A percentile compares a stretch with the other conserved stretches of the same genome.
Evolutionary conservation across 2,329 filamentous ascomycete genomes (phyloP).

Genomic region (Aspergillus japonicus): DNA sequence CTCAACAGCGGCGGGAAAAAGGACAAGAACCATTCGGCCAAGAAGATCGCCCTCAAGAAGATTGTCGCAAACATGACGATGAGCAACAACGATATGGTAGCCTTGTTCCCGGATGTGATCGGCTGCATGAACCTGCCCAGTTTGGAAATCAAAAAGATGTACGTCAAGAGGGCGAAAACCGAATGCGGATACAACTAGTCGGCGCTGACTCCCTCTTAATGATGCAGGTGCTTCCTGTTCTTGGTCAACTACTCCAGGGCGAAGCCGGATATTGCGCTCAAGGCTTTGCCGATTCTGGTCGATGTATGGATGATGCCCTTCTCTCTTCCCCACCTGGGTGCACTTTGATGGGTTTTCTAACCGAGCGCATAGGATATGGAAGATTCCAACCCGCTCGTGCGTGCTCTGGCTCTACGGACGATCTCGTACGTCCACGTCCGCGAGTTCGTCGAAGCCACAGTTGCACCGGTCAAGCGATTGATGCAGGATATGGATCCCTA

Average conservation of each 20-base stretch:
- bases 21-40: constrained; percentile 91
- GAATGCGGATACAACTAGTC: constrained; percentile 7
- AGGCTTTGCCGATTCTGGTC: constrained; percentile 83
- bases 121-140: constrained; percentile 92
- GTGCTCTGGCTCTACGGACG: constrained; percentile 86
- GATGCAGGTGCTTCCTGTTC: constrained; percentile 86
- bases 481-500: constrained; percentile 89
- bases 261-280: constrained; percentile 90
- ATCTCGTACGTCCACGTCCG: constrained; percentile 97
- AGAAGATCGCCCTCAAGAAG: constrained; percentile 98
- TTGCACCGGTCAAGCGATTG: constrained; percentile 77
- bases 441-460: constrained; percentile 89
- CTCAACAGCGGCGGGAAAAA: constrained; percentile 93
- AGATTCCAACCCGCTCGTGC: constrained; percentile 85
- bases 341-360: constrained; percentile 8
- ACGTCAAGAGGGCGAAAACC: constrained; percentile 22
- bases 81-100: constrained; percentile 99
- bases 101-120: constrained; percentile 91
- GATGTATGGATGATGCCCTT: constrained; percentile 54
- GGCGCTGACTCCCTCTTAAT: neutral
- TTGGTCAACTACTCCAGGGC: constrained; percentile 94
- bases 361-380: constrained; percentile 71
- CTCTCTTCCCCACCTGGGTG: neutral
- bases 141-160: constrained; percentile 99
- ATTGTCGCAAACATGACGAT: constrained; percentile 99